Evolutionary conservation across 2,329 filamentous ascomycete genomes (phyloP), one percentile per base, ranked within the genome.

Genomic region (Aspergillus felis): DNA sequence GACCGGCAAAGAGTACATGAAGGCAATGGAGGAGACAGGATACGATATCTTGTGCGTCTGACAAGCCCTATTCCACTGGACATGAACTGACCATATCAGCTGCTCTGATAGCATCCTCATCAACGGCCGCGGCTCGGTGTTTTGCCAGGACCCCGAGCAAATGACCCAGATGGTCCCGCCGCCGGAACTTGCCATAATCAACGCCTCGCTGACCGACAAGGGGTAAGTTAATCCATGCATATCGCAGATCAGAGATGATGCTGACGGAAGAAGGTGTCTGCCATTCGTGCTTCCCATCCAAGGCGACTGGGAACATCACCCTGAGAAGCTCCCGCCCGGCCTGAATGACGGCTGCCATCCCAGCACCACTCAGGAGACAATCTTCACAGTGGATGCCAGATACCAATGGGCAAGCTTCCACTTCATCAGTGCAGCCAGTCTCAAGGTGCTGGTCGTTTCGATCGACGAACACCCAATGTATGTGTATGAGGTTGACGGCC

Each of bases 361-460:
- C 0, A 80, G 79, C n/a, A 61, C 76, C 3, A 80, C 78, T 1
- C 63, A 71, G 0, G 66, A 67, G 0, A 79, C 82, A 32, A 71
- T 79, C 9, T 75, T 85, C 59, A 63, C 72, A 1, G 76, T 79
- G 3, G 65, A 72, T 27, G 55, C 66, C 3, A 57, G 66, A 3
- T 65, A 70, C n/a, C 69, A 72, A 35, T 86, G 83, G 82, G 65
- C 80, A 0, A 81, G 82, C 7, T 70, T 87, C 14, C 79, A 85
- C 60, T 65, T 85, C n/a, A 78, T 87, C 56, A 80, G 76, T n/a
- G 74, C 80, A 2, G 75, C 80, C 51, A 76, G 79, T 52, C 76
- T 83, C 27, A 69, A 79, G 50, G 79, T 76, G 65, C 84, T 50
- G 63, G 83, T 59, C 69, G 78, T 74, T 27, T 74, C 76, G 3